phyloP scores from a whole-genome alignment of 225 moss, liverwort and hornwort species.

The Asterella californica region DNA sequence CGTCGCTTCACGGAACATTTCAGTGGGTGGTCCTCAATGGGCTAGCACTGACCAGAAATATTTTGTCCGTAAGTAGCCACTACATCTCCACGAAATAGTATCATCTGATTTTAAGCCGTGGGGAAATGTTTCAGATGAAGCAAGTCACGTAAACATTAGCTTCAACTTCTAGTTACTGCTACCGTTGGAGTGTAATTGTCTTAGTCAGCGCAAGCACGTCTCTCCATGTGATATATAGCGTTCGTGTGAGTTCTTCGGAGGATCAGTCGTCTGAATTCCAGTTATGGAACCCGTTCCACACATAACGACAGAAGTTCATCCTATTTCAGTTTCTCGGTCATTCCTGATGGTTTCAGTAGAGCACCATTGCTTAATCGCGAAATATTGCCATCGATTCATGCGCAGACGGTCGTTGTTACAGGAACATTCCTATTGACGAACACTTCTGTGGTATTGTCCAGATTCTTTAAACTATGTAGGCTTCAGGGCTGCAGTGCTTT shows the following conservation, averaged over 20 bases:
- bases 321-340: neutral
- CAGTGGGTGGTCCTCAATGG: slow-evolving; percentile 36
- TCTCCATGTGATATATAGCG: no score
- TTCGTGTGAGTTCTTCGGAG: no score
- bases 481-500: neutral
- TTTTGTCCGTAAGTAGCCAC: slow-evolving; percentile 39
- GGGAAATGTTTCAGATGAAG: no score
- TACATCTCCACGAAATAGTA: neutral
- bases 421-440: slow-evolving; percentile 59
- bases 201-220: no score
- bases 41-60: slow-evolving; percentile 31
- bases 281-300: neutral
- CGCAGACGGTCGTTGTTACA: slow-evolving; percentile 53
- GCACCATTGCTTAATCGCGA: neutral
- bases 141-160: neutral
- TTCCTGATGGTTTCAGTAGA: neutral
- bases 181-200: neutral
- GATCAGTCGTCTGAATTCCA: no score
- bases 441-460: slow-evolving; percentile 62
- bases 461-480: neutral
- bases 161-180: neutral
- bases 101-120: no score
- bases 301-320: neutral
- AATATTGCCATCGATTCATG: neutral
- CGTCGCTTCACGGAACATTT: slow-evolving; percentile 35